phyloP scores from a whole-genome alignment of 176 grass and related monocot genomes.

The Pontederia crassipes region DNA sequence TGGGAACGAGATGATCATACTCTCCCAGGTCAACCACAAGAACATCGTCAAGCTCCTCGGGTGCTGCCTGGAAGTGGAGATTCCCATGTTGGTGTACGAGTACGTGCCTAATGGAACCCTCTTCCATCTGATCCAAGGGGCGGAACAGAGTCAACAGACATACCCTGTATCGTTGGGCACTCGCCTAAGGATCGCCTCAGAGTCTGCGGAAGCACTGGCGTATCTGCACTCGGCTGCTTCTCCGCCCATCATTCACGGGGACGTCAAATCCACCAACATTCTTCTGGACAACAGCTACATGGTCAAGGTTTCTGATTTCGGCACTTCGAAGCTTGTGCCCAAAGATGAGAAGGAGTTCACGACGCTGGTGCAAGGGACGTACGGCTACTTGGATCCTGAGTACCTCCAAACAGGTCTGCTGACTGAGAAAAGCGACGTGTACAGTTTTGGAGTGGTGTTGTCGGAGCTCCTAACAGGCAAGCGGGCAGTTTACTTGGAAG shows the following conservation, averaged over 20 bases:
- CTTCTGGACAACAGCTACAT: neutral
- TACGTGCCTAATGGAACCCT: neutral
- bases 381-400: too few relatives aligned
- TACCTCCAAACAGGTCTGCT: too few relatives aligned
- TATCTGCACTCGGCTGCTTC: constrained; percentile 11
- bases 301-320: too few relatives aligned
- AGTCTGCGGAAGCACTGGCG: constrained; percentile 4
- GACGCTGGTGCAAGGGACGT: too few relatives aligned
- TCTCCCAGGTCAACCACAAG: constrained; percentile 9
- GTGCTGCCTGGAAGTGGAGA: constrained; percentile 10
- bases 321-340: too few relatives aligned
- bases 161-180: neutral
- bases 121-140: neutral
- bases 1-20: constrained; percentile 8
- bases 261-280: constrained; percentile 7
- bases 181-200: neutral
- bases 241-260: constrained; percentile 1
- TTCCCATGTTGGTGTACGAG: constrained; percentile 6
- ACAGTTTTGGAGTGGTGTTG: too few relatives aligned
- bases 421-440: too few relatives aligned
- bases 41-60: constrained; percentile 12
- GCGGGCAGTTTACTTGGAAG: too few relatives aligned
- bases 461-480: too few relatives aligned
- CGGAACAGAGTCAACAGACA: neutral
- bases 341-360: too few relatives aligned